phyloP scores from a whole-genome alignment of 768 basidiomycete species.

The Rhodotorula babjevae region DNA sequence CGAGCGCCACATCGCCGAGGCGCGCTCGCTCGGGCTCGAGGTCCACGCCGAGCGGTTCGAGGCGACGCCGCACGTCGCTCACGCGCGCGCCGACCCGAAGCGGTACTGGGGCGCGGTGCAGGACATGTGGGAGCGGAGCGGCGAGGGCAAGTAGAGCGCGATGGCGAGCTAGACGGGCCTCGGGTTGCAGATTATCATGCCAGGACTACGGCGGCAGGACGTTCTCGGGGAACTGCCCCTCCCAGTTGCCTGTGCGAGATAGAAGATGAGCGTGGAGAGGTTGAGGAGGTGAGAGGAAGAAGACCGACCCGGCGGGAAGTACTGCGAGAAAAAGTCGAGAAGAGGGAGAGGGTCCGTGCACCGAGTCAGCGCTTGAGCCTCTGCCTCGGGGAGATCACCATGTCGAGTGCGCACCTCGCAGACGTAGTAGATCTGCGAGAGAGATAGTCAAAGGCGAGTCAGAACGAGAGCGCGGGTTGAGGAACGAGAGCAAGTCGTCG shows the following conservation, averaged over 20 bases:
- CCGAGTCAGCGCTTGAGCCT: neutral
- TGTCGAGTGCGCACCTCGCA: neutral
- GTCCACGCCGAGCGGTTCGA: constrained; percentile 29
- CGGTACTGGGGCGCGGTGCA: constrained; percentile 38
- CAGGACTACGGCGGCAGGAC: constrained; percentile 6
- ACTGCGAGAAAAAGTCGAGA: neutral
- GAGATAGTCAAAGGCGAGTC: neutral
- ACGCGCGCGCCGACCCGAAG: constrained; percentile 29
- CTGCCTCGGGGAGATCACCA: too few species aligned
- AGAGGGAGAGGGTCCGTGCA: neutral
- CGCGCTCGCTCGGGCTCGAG: neutral
- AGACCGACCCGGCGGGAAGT: neutral
- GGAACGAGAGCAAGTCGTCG: neutral
- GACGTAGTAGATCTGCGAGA: neutral
- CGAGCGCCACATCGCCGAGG: constrained; percentile 31
- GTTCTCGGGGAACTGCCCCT: neutral
- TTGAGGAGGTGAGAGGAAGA: neutral
- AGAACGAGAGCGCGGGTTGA: neutral
- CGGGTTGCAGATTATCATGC: neutral
- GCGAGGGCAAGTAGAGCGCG: constrained; percentile 27
- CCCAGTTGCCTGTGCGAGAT: neutral
- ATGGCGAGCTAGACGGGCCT: neutral
- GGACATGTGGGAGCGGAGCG: constrained; percentile 30
- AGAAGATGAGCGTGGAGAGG: neutral
- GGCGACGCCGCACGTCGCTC: constrained; percentile 37